A percentile compares a stretch with the other conserved stretches of the same genome.
Conservation (phyloP, 345 rosid genomes). For the Populus simonii region DNA sequence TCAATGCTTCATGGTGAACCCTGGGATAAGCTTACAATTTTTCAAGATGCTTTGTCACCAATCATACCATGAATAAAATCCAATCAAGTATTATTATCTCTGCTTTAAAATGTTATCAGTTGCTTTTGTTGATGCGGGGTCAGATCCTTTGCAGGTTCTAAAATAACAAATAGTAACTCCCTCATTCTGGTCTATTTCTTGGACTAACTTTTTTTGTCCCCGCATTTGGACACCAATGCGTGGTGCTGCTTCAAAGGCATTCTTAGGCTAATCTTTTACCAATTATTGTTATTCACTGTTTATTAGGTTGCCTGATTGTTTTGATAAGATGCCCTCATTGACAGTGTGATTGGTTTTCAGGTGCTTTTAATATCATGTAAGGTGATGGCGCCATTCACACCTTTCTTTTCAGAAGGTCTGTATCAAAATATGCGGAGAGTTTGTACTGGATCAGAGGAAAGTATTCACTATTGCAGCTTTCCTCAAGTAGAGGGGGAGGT, state of each 20-base stretch:
- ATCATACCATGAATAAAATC: not conserved
- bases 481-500: slow-evolving; percentile 88
- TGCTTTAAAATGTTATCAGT: no score
- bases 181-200: not conserved
- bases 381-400: slow-evolving; percentile 99
- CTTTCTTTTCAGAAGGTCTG: slow-evolving; percentile 90
- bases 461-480: slow-evolving; percentile 80
- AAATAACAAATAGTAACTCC: not conserved
- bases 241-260: not conserved
- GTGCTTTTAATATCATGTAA: slow-evolving; percentile 92
- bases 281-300: not conserved
- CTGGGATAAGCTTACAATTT: not conserved
- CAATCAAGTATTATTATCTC: not conserved
- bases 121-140: not conserved
- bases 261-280: not conserved
- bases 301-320: not conserved
- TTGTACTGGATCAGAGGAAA: slow-evolving; percentile 64
- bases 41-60: not conserved
- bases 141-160: not conserved
- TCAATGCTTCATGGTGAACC: not conserved
- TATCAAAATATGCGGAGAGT: slow-evolving; percentile 94
- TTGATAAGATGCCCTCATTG: not conserved
- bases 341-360: slow-evolving; percentile 38
- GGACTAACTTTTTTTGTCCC: not conserved
- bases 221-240: not conserved